Conservation (phyloP, 1,139 yeast genomes). For the Suhomyces yuchorum region DNA sequence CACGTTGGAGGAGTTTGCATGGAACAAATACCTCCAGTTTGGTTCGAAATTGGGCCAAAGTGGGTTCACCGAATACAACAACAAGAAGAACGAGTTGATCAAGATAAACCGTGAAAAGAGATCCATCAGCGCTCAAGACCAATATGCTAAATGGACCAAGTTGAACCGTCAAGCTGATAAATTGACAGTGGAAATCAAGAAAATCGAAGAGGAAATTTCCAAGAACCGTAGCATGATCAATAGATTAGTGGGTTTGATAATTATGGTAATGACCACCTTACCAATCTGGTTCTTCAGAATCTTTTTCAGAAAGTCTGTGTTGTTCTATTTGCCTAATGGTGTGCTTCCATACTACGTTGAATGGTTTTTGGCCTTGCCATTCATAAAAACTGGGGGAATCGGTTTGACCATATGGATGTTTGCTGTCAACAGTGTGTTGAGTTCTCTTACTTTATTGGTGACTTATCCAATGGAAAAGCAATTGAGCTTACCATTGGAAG, state of each 20-base stretch:
- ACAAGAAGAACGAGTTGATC: conserved; percentile 48
- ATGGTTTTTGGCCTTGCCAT: conserved; percentile 62
- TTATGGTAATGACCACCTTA: conserved; percentile 36
- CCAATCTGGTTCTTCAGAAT: conserved; percentile 56
- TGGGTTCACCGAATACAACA: conserved; percentile 36
- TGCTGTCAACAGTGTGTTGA: conserved; percentile 36
- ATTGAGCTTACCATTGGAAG: conserved; percentile 15
- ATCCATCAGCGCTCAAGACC: conserved; percentile 81
- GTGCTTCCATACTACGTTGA: conserved; percentile 60
- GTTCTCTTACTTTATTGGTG: conserved; percentile 29
- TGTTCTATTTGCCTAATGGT: conserved; percentile 63
- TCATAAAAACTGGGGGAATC: conserved; percentile 55
- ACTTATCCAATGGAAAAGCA: conserved; percentile 31
- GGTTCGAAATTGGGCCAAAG: conserved; percentile 37
- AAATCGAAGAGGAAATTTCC: conserved; percentile 39
- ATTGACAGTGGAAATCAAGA: conserved; percentile 53
- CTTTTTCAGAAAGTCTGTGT: conserved; percentile 57
- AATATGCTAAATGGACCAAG: conserved; percentile 96
- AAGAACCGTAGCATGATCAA: conserved; percentile 42
- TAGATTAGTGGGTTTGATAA: conserved; percentile 27
- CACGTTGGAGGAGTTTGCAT: conserved; percentile 35
- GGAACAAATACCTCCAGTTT: conserved; percentile 43
- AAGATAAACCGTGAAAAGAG: conserved; percentile 55
- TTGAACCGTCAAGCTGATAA: conserved; percentile 72
- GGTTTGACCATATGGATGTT: conserved; percentile 57